Base-by-base conservation (phyloP, 371 early-diverging fungal genomes). In the Rhizopus delemar region DNA sequence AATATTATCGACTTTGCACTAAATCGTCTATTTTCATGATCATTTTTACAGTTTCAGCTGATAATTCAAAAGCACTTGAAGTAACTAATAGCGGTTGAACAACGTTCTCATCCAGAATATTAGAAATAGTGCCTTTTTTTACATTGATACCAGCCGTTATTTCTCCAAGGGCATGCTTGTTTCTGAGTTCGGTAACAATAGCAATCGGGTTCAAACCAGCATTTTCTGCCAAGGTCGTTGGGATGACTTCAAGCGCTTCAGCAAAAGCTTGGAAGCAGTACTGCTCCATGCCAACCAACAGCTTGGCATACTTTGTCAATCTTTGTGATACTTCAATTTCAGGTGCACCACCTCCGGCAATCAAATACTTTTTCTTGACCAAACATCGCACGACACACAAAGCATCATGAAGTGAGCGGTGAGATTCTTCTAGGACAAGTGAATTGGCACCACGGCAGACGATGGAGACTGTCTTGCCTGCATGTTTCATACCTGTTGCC, bases 341-440 rank as follows among this genome's bases (percentile, higher is more conserved):
- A 48, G 99, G 97, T 13, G 99, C 96, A 62, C 99, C 99, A 48
- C 99, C 99, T 60, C 99, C 99, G 48, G 97, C 97, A 74, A 98
- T 93, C 73, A 99, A 81, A 33, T 93, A 93, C 74, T 80, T 90
- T 86, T 97, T 96, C 86, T 97, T 98, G 51, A 98, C 98, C 67
- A 99, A 78, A 77, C 98, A 98, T 39, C 98, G 93, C 48, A 99
- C 92, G 51, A 99, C 99, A 78, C 99, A 99, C 8, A 99, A 86
- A 16, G 99, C 99, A 81, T 99, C 99, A 74, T 99, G 97, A 33
- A 99, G 85, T 31, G 97, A 97, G 56, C 99, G 92, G 71, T 99
- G 99, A 8, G 98, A 95, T 78, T 99, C 99, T 66, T 99, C 99
- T 51, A 99, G 78, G 4, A 99, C 95, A n/a, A 99, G 83, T 43